A percentile compares a stretch with the other conserved stretches of the same genome.
Conservation (phyloP, 768 basidiomycete species). For the Hebeloma cylindrosporum region DNA sequence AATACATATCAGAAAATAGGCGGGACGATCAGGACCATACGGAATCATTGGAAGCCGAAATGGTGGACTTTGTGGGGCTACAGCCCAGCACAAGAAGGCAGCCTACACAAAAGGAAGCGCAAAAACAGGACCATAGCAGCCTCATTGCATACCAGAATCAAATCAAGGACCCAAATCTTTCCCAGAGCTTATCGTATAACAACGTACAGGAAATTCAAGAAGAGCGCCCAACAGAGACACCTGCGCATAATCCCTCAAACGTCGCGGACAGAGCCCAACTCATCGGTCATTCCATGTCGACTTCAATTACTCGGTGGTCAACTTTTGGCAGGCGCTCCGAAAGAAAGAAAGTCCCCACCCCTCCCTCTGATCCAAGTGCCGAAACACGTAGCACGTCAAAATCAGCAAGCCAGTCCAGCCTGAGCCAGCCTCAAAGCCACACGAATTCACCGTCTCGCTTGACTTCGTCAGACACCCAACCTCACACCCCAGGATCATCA, state of each 20-base stretch:
- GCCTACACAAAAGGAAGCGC: conserved; percentile 9
- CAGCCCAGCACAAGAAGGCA: conserved; percentile 14
- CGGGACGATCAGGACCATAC: conserved; percentile 1
- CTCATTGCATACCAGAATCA: conserved; percentile 4
- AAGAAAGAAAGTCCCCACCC: too few species aligned
- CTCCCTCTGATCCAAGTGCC: conserved; percentile 3
- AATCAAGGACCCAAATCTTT: conserved; percentile 2
- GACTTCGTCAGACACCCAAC: conserved; percentile 11
- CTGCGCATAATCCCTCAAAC: conserved; percentile 2
- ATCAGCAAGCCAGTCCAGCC: conserved; percentile 22
- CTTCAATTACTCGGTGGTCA: conserved; percentile 15
- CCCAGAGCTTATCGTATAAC: conserved; percentile 5
- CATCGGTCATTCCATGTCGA: background rate
- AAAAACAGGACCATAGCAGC: conserved; percentile 6
- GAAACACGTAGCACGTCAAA: conserved; percentile 8
- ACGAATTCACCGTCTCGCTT: conserved; percentile 11
- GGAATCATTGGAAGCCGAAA: conserved; percentile 7
- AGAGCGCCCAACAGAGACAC: conserved; percentile 7
- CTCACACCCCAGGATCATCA: conserved; percentile 19
- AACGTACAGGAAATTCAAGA: conserved; percentile 3
- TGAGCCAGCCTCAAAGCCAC: conserved; percentile 17
- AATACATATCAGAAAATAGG: background rate
- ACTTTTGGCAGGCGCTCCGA: conserved; percentile 15
- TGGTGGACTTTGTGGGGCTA: conserved; percentile 18
- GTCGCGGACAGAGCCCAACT: background rate